Evolutionary conservation across 2,329 filamentous ascomycete genomes (phyloP).

Genomic region (Trichoderma guizhouense): DNA sequence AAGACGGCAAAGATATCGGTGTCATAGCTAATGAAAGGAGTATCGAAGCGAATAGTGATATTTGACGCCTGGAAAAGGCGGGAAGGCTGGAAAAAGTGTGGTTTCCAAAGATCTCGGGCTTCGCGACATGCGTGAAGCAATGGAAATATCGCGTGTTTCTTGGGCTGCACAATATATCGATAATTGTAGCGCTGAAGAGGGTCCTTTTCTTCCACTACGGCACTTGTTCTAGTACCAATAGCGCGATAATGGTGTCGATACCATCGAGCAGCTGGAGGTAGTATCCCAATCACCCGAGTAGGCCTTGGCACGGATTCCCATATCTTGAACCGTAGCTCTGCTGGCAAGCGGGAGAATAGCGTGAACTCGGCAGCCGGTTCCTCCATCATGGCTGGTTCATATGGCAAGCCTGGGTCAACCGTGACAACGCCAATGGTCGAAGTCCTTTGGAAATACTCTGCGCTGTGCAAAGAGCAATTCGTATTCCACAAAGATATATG

Average conservation of each 20-base stretch:
- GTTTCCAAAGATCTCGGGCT: not conserved
- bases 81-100: not conserved
- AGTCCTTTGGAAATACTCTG: not conserved
- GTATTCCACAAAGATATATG: not conserved
- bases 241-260: conserved; percentile 3
- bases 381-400: not conserved
- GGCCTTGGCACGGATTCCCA: conserved; percentile 5
- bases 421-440: not conserved
- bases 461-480: not conserved
- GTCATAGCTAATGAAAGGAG: conserved; percentile 8
- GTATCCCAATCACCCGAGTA: not conserved
- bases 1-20: not conserved
- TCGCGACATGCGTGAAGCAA: not conserved
- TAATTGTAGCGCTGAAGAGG: not conserved
- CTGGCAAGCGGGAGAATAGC: not conserved
- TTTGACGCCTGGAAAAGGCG: not conserved
- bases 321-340: conserved; percentile 3
- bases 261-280: conserved; percentile 1
- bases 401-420: not conserved
- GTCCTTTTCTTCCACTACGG: not conserved
- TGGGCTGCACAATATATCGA: conserved; percentile 9
- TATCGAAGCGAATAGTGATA: conserved; percentile 2
- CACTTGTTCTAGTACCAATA: not conserved
- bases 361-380: not conserved
- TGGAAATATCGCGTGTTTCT: conserved; percentile 3